These are phyloP conservation scores for Mucor indicus DNA, from an alignment of 371 early-diverging fungal genomes.

Conservation along the genomic window DNA sequence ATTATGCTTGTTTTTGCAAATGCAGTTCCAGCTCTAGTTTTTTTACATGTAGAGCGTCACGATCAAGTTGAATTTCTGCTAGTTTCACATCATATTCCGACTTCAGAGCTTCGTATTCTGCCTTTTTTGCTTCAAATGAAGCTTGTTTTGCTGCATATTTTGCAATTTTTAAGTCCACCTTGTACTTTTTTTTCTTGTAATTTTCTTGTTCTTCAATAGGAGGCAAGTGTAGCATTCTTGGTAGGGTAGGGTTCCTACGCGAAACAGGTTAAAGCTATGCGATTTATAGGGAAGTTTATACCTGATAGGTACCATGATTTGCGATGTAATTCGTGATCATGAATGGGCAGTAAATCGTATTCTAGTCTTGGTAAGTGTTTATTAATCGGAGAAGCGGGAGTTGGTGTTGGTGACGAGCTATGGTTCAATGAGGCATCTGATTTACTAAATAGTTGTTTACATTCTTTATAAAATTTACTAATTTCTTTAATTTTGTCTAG, in stretches of 20 bases:
- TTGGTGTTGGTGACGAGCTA: no score
- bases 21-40: constrained; percentile 18
- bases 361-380: no score
- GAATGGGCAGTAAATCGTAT: no score
- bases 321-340: no score
- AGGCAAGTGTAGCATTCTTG: constrained; percentile 4
- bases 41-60: constrained; percentile 11
- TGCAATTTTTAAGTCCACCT: constrained; percentile 12
- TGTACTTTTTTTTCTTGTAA: background rate
- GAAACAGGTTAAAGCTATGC: no score
- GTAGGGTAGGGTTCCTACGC: no score
- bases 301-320: no score
- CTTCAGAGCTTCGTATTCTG: constrained; percentile 14
- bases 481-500: constrained; percentile 22
- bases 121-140: constrained; percentile 11
- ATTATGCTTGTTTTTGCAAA: no score
- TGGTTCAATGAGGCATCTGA: no score
- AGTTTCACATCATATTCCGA: constrained; percentile 18
- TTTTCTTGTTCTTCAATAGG: constrained; percentile 1
- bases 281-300: no score
- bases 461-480: constrained; percentile 21
- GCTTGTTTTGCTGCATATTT: constrained; percentile 20
- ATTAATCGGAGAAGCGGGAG: no score
- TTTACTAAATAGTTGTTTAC: constrained; percentile 20
- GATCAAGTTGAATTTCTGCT: constrained; percentile 20